Evolutionary conservation across 805 yeast genomes (phyloP).

Genomic region (Debaryomyces maramus): DNA sequence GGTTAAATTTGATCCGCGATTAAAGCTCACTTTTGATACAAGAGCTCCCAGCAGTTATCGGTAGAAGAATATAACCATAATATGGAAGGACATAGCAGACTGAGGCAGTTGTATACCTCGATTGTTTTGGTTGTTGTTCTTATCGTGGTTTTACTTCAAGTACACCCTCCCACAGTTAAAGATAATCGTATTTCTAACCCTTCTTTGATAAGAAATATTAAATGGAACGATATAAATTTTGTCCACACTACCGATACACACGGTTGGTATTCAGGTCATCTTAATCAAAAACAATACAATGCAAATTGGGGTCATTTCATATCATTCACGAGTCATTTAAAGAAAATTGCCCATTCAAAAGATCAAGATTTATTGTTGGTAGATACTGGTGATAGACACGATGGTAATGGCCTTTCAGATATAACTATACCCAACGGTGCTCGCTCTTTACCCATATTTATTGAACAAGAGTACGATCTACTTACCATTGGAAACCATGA

Average conservation of each 20-base stretch:
- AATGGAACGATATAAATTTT: slow-evolving; percentile 76
- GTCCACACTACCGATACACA: slow-evolving; percentile 96
- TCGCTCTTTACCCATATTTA: slow-evolving; percentile 61
- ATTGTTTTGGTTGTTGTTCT: too few species aligned
- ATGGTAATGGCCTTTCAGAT: slow-evolving; percentile 90
- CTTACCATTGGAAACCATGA: slow-evolving; percentile 92
- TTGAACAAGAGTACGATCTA: slow-evolving; percentile 67
- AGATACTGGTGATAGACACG: slow-evolving; percentile 93
- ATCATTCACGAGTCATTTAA: slow-evolving; percentile 60
- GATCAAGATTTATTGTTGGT: slow-evolving; percentile 68
- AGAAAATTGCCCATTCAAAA: slow-evolving; percentile 39
- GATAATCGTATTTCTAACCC: too few species aligned
- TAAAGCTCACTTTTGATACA: too few species aligned
- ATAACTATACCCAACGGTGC: slow-evolving; percentile 72
- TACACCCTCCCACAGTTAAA: too few species aligned
- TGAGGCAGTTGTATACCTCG: too few species aligned
- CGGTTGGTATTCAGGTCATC: slow-evolving; percentile 94
- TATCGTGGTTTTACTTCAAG: too few species aligned
- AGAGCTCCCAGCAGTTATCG: too few species aligned
- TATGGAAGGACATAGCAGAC: too few species aligned
- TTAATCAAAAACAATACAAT: slow-evolving; percentile 69
- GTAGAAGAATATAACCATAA: too few species aligned
- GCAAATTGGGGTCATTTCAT: slow-evolving; percentile 93
- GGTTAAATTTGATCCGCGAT: too few species aligned
- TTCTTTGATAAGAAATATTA: slow-evolving; percentile 45